Evolutionary conservation across 2,329 filamentous ascomycete species (phyloP), one percentile per base, ranked within the genome.

Genomic region (Botrytis galanthina): DNA sequence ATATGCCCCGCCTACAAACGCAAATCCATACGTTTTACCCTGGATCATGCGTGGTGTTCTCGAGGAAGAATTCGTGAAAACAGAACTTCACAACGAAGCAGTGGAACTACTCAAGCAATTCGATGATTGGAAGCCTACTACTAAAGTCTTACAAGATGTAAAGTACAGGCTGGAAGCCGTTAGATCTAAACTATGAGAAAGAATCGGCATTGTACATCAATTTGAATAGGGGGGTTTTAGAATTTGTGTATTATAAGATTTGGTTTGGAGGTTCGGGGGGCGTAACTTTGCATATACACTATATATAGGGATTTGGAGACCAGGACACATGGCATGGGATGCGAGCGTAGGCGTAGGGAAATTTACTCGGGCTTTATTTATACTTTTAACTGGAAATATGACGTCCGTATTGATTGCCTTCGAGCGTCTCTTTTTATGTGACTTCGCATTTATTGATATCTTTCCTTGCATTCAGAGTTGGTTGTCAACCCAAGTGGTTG

Each of bases 31-130:
- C 80, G 91, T 96, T 72, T 85, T 99, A 22, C 96, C 96, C 0
- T 99, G 97, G 91, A 95, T 96, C 51, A 96, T 99, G 91, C 89
- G 96, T 12, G 96, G 96, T 0, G 84, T 99, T 73, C 84, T 99
- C 3, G 96, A 98, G 81, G 96, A 99, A 81, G 92, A 96, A 29
- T 90, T 94, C 79, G 95, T 98, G 37, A 94, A 92, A 81, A 93
- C 89, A 35, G 92, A 97, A 80, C 84, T 97, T 29, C 89, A 89
- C 46, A 83, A 87, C 2, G 96, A 99, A 83, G 94, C 93, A 10
- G 88, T 89, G 74, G 89, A 94, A 79, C 83, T 99, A 69, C 84
- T 99, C n/a, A 86, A 86, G 74, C 90, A 97, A 82, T 99, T 98
- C 82, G 95, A 98, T 81, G 90, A 93, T 71, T 99, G 96, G 96